Conservation (phyloP, 768 basidiomycete species). For the Hericium coralloides region DNA sequence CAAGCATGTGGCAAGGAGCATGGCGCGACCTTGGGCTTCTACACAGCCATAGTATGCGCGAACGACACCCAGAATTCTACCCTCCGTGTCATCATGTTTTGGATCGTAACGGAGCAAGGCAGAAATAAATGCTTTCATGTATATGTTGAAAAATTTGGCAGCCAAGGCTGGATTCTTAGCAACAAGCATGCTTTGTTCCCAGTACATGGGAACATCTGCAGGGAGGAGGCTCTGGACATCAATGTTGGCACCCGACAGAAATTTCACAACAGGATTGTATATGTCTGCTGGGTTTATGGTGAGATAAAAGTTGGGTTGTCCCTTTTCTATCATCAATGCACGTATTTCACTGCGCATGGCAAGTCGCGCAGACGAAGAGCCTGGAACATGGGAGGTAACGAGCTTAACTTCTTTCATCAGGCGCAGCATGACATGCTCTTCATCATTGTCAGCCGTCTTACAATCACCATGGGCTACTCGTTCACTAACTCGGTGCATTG, state of each 20-base stretch:
- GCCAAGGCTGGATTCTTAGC: constrained; percentile 32
- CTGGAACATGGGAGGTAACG: constrained; percentile 16
- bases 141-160: constrained; percentile 33
- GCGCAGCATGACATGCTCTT: constrained; percentile 21
- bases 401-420: constrained; percentile 19
- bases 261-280: constrained; percentile 33
- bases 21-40: constrained; percentile 30
- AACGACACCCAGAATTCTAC: constrained; percentile 25
- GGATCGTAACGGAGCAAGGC: constrained; percentile 20
- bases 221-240: constrained; percentile 25
- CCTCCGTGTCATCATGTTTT: constrained; percentile 3
- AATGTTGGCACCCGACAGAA: constrained; percentile 29
- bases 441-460: constrained; percentile 7
- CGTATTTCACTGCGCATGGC: neutral
- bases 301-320: constrained; percentile 32
- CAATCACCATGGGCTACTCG: neutral
- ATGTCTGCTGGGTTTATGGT: constrained; percentile 38
- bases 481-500: constrained; percentile 14
- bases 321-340: constrained; percentile 11
- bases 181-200: constrained; percentile 26
- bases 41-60: constrained; percentile 33
- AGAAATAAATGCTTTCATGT: too few relatives aligned
- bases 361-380: constrained; percentile 21
- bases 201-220: constrained; percentile 21
- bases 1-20: constrained; percentile 33